Base-by-base conservation (phyloP, 1,284 basidiomycete genomes). In the Naganishia albida region DNA sequence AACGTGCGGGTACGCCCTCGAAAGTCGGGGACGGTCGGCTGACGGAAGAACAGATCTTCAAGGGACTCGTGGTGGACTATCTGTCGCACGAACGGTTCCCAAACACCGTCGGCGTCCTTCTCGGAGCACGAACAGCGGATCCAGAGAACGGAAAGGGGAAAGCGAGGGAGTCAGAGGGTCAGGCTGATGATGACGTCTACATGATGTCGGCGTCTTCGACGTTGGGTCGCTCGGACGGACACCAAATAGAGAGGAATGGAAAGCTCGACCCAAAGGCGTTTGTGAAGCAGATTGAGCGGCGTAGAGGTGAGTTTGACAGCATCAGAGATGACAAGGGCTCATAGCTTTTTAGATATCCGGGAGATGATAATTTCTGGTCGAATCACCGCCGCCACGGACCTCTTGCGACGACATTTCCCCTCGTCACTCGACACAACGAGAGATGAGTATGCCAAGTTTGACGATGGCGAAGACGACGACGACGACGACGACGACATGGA, bases 11-110 rank as follows among this genome's bases (percentile, higher is more conserved):
- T 4, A 34, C 20, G 3, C 6, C 20, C 20, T 51, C 7, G 7
- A 26, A 51, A 23, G 3, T 34, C 13, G 38, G 34, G 10, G 34
- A 34, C 34, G 34, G 34, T 6, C 56, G 44, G 18, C 38, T 23
- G 46, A 50, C 57, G 3, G 57, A 49, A 26, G 57, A 60, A 60
- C 57, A 50, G 25, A 20, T 60, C 12, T 46, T 60, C 3, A 60
- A 60, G 18, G 46, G 46, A 15, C 7, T 65, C 42, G 25, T 65
- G 1, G 42, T 65, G n/a, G 64, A 65, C 26, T 65, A 65, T 51
- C 64, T 65, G 28, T 48, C 64, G 1, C 49, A 62, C n/a, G 56
- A 34, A n/a, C 44, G 50, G 23, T 65, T 53, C 46, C 49, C 64
- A 1, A 23, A 26, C 16, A 65, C 64, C 20, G 49, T 52, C 8